Base-by-base conservation (phyloP, 2,329 filamentous ascomycete genomes). In the Penicillium digitatum region DNA sequence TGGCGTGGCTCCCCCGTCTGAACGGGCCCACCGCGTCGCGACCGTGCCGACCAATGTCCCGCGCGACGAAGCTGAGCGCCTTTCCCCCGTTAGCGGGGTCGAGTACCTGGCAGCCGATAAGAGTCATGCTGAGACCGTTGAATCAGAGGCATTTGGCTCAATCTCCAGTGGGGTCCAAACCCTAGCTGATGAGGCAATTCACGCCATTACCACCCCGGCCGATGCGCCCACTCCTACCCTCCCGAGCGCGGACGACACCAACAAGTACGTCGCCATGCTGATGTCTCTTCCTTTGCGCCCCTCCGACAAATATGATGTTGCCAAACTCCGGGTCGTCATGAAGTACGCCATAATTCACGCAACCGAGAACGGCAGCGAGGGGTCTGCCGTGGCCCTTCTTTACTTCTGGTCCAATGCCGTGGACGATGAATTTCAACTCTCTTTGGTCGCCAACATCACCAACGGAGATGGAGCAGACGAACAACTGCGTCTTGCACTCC, bases 11-110 rank as follows among this genome's bases (percentile, higher is more conserved):
- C 62, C 61, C 37, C 61, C 54, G 1, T 24, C 50, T 11, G 48
- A 59, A 60, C 59, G 66, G 52, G 51, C 66, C 54, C 57, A 63
- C 39, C 40, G 32, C 52, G 61, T 60, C 32, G 53, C 55, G 24
- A 55, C 56, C 29, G 24, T 38, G 18, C 39, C 50, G 16, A 55
- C 39, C 31, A 18, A 50, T 42, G 34, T 43, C 22, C 18, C 53
- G 26, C 55, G 48, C 42, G 11, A 31, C 12, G 61, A 62, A 39
- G 31, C 39, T 31, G 46, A 46, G 18, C 38, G 34, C 32, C 37
- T 48, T 40, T 38, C 46, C 20, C 18, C 42, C 22, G 48, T 52
- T 18, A 55, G 31, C 40, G 56, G 37, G 24, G 26, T 34, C 12
- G 51, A 55, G 27, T 48, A 43, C 43, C 32, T 27, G n/a, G 20